Evolutionary conservation across 2,329 filamentous ascomycete genomes (phyloP), one percentile per base, ranked within the genome.

Genomic region (Pseudogymnoascus sp.): DNA sequence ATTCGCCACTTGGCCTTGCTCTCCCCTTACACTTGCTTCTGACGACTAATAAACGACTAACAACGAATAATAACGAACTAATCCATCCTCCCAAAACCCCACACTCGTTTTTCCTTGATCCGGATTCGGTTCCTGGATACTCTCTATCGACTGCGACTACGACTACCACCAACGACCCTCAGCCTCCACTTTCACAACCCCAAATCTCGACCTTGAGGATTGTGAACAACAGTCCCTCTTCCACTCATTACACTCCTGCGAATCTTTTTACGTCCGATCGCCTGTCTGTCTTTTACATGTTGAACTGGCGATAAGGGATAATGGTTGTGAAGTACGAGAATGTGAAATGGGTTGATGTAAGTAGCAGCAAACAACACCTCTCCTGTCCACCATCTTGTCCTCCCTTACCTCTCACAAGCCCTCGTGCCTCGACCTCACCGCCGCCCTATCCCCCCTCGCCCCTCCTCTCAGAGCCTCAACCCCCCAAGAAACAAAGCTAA

Each of bases 321-420:
- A 58, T 58, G 67, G 62, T 37, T 61, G 58, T 60, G 18, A 68
- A 70, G 74, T 76, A 65, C 12, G 69, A 70, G 62, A 81, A 81
- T 64, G 81, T 84, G 21, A 83, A 84, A 74, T 84, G 81, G 81
- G 81, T 84, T 40, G 81, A 84, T 76, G 81, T 84, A 74, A 72
- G 80, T 78, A 12, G 21, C 52, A 35, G 52, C 62, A 48, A 36
- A 55, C 8, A 8, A 37, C 37, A 45, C 13, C 55, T 59, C 58
- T 60, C 61, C 58, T 39, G 10, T n/a, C 21, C 60, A 40, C 29
- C n/a, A 25, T 59, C 60, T 21, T 36, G 45, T 33, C 33, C 59
- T 37, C 21, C 21, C 7, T 33, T 27, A 45, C 21, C 18, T 40
- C 33, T 48, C 21, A 25, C 61, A 48, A 48, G 61, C n/a, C 21